These are phyloP conservation scores for Chenopodium suecicum DNA, from an alignment of 148 eudicot species.

Conservation along the genomic window DNA sequence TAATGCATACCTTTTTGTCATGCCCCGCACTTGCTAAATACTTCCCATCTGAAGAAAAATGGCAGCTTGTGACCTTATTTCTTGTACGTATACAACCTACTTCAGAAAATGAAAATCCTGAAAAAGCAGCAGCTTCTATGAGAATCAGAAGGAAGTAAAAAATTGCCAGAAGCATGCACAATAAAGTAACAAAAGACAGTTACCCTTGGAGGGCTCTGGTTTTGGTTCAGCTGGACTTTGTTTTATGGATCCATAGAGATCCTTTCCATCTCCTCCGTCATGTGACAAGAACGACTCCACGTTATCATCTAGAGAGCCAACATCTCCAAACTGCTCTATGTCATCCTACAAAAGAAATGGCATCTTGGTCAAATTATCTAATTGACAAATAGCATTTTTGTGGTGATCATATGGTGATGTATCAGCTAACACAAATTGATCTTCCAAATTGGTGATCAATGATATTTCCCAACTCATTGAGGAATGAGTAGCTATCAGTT, in stretches of 20 bases:
- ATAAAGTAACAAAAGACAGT: not conserved
- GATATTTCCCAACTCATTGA: not conserved
- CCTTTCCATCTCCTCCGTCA: slow-evolving; percentile 85
- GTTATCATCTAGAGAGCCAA: slow-evolving; percentile 89
- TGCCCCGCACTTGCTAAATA: slow-evolving; percentile 89
- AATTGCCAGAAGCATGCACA: not conserved
- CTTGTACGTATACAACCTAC: slow-evolving; percentile 67
- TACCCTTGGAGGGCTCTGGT: slow-evolving; percentile 83
- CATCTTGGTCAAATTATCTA: not conserved
- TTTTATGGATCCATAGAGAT: slow-evolving; percentile 71
- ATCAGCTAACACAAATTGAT: not conserved
- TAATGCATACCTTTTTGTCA: slow-evolving; percentile 80
- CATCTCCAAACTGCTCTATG: slow-evolving; percentile 89
- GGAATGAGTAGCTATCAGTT: not conserved
- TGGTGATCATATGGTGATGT: not conserved
- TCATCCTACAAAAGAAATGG: slow-evolving; percentile 58
- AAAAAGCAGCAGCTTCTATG: slow-evolving; percentile 19
- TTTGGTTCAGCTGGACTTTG: slow-evolving; percentile 78
- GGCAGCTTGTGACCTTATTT: slow-evolving; percentile 81
- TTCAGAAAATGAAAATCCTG: slow-evolving; percentile 88
- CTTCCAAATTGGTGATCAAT: not conserved
- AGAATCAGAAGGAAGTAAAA: not conserved
- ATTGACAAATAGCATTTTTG: not conserved
- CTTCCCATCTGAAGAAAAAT: slow-evolving; percentile 93
- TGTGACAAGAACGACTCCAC: slow-evolving; percentile 85